Evolutionary conservation across 225 moss, liverwort and hornwort species (phyloP).

Genomic region (Bryoerythrophyllum caledonicum): DNA sequence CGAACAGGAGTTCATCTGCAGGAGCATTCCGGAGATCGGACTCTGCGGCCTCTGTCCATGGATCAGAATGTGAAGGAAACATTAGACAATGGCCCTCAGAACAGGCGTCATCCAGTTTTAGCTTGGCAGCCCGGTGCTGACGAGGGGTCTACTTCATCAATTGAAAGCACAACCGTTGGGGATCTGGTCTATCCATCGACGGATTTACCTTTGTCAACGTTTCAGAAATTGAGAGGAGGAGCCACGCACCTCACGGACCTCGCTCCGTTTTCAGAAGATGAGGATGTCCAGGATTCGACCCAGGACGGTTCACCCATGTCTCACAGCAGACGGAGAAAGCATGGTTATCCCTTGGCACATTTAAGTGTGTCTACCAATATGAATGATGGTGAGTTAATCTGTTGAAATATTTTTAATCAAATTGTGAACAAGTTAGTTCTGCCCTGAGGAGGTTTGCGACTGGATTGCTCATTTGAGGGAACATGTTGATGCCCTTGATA

Average conservation of each 20-base stretch:
- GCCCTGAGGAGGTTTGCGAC: not conserved
- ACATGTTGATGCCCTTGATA: not conserved
- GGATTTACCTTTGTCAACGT: slow-evolving; percentile 46
- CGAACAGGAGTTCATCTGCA: slow-evolving; percentile 33
- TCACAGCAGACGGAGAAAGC: slow-evolving; percentile 53
- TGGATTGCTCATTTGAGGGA: not conserved
- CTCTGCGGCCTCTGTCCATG: slow-evolving; percentile 46
- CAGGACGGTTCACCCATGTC: slow-evolving; percentile 58
- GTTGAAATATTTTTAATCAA: not conserved
- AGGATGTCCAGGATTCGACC: slow-evolving; percentile 52
- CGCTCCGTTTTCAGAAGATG: slow-evolving; percentile 69
- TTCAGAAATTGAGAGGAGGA: slow-evolving; percentile 58
- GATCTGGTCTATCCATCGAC: slow-evolving; percentile 47
- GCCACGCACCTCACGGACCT: slow-evolving; percentile 52
- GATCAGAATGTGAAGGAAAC: slow-evolving; percentile 64
- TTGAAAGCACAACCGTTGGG: slow-evolving; percentile 58
- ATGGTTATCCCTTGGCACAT: slow-evolving; percentile 45
- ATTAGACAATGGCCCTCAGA: slow-evolving; percentile 55
- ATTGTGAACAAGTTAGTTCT: not conserved
- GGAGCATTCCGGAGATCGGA: slow-evolving; percentile 52
- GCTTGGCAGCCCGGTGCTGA: slow-evolving; percentile 68
- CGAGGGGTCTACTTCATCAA: slow-evolving; percentile 73
- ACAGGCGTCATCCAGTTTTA: slow-evolving; percentile 47
- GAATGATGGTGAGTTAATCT: slow-evolving; percentile 76
- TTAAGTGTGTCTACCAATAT: slow-evolving; percentile 40